phyloP scores from a whole-genome alignment of 139 green algal species.

The Chlorella sp. region DNA sequence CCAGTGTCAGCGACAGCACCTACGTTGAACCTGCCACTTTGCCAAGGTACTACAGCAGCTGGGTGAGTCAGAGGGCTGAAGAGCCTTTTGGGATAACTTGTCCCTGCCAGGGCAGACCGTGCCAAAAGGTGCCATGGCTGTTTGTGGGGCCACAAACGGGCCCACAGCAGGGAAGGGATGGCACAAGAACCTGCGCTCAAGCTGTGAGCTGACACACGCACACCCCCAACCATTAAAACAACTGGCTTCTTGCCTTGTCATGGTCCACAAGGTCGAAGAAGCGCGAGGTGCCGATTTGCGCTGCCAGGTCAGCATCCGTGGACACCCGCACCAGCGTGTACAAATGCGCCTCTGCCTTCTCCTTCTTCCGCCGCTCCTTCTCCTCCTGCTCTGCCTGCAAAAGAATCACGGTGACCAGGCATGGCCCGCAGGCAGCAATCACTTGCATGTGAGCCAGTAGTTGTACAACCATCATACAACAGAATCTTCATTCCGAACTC shows the following conservation, averaged over 20 bases:
- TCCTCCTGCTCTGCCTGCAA: constrained; percentile 77
- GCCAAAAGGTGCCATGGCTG: no score
- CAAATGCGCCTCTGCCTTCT: constrained; percentile 93
- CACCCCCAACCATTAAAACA: neutral
- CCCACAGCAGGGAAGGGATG: no score
- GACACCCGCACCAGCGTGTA: constrained; percentile 79
- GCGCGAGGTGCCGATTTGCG: constrained; percentile 72
- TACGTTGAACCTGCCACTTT: no score
- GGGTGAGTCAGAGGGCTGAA: no score
- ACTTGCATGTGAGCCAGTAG: neutral
- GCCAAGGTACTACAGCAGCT: no score
- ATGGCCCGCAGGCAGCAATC: neutral
- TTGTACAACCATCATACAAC: no score
- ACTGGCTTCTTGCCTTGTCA: constrained; percentile 60
- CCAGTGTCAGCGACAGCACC: neutral
- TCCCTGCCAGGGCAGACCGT: no score
- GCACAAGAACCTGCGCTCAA: no score
- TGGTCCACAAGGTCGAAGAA: constrained; percentile 96
- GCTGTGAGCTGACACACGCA: no score
- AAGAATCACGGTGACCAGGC: neutral
- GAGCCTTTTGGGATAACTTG: no score
- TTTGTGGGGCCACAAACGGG: no score
- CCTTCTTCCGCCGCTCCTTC: constrained; percentile 68
- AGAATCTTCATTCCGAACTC: neutral
- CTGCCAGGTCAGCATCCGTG: constrained; percentile 66